Evolutionary conservation across 257 asterid genomes (phyloP).

Genomic region (Primulina huaijiensis): DNA sequence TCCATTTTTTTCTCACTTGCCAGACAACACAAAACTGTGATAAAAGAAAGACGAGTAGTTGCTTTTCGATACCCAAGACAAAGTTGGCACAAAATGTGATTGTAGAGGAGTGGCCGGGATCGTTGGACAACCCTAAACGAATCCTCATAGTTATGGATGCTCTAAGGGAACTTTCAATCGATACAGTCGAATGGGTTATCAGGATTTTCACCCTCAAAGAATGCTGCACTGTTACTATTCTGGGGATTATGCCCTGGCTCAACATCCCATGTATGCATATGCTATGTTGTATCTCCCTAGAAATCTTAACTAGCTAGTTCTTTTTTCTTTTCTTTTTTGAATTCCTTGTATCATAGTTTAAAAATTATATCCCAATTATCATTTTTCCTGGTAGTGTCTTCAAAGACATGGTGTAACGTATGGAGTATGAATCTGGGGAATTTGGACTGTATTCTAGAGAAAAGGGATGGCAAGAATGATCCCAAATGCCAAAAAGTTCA

Average conservation of each 20-base stretch:
- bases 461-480: conserved; percentile 38
- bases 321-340: no score
- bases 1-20: no score
- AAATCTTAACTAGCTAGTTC: no score
- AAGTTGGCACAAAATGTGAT: conserved; percentile 18
- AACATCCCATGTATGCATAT: conserved; percentile 43
- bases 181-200: conserved; percentile 62
- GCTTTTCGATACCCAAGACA: conserved; percentile 20
- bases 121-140: conserved; percentile 39
- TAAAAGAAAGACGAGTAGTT: conserved; percentile 16
- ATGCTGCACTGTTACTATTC: conserved; percentile 45
- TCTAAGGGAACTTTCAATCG: conserved; percentile 47
- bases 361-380: neutral
- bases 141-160: conserved; percentile 58
- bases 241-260: conserved; percentile 60
- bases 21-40: conserved; percentile 6
- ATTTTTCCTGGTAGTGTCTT: conserved; percentile 37
- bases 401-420: conserved; percentile 49
- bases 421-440: conserved; percentile 39
- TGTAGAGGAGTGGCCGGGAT: conserved; percentile 21
- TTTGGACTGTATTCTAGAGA: conserved; percentile 30
- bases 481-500: conserved; percentile 54
- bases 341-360: no score
- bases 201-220: conserved; percentile 39
- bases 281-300: neutral